Evolutionary conservation across 176 grass and related monocot species (phyloP).

Genomic region (Rhipidocladum racemiflorum): DNA sequence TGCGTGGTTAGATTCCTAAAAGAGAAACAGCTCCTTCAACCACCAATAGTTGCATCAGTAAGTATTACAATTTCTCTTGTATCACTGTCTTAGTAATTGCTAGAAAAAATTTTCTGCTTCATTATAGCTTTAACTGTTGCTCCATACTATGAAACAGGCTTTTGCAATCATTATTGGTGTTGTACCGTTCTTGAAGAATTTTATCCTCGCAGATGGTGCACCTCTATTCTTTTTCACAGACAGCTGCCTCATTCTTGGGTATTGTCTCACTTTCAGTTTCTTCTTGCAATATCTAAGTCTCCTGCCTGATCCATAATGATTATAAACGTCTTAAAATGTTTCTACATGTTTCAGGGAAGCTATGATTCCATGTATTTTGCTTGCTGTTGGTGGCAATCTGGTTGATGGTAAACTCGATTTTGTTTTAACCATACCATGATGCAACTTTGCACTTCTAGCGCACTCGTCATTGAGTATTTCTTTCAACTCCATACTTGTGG

Average conservation of each 20-base stretch:
- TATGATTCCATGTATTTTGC: constrained; percentile 29
- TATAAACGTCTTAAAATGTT: not conserved
- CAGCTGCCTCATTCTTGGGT: constrained; percentile 68
- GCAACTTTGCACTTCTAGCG: not conserved
- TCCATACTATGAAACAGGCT: constrained; percentile 18
- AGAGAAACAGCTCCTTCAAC: constrained; percentile 45
- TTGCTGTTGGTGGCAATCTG: constrained; percentile 69
- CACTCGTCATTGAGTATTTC: not conserved
- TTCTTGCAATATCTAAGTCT: not conserved
- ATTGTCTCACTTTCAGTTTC: not conserved
- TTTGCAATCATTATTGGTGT: constrained; percentile 50
- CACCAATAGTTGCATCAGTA: constrained; percentile 54
- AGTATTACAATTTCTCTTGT: not conserved
- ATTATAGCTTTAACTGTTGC: not conserved
- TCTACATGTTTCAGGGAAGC: constrained; percentile 37
- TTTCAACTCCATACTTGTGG: not conserved
- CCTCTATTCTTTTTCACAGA: constrained; percentile 73
- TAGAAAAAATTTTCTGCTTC: not conserved
- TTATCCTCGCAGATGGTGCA: constrained; percentile 54
- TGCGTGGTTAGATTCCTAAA: constrained; percentile 32
- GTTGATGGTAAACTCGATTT: constrained; percentile 49
- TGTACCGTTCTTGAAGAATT: constrained; percentile 47
- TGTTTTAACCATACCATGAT: not conserved
- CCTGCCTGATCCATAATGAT: not conserved
- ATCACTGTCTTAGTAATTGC: not conserved